Evolutionary conservation across 176 grass and related monocot species (phyloP).

Genomic region (Oropetium thomaeum): DNA sequence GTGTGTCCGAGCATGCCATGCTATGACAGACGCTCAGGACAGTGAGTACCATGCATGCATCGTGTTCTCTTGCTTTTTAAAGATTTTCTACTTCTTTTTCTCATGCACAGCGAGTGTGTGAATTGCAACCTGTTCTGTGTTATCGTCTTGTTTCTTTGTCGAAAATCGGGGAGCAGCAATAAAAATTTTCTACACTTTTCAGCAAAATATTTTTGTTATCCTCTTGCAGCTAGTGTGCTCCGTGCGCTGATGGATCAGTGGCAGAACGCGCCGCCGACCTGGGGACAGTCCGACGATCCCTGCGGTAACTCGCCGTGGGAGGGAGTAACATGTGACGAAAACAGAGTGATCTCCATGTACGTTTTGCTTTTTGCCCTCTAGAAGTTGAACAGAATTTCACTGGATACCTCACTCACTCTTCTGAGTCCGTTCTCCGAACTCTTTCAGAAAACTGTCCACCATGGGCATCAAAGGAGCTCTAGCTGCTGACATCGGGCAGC

Average conservation of each 20-base stretch:
- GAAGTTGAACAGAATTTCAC: not conserved
- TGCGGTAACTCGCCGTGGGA: conserved; percentile 76
- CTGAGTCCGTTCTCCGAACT: not conserved
- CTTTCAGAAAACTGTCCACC: conserved; percentile 75
- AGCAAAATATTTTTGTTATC: not conserved
- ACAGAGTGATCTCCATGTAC: conserved; percentile 72
- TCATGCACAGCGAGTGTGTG: not conserved
- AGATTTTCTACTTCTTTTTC: not conserved
- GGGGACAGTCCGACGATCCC: conserved; percentile 74
- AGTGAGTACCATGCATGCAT: conserved; percentile 44
- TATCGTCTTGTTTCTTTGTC: not conserved
- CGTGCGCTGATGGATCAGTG: conserved; percentile 68
- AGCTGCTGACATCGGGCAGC: conserved; percentile 68
- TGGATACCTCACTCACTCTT: not conserved
- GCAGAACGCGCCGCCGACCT: conserved; percentile 68
- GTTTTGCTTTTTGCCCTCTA: not conserved
- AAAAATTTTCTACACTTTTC: not conserved
- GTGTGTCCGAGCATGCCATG: conserved; percentile 32
- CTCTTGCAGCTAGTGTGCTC: conserved; percentile 61
- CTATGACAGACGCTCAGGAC: conserved; percentile 56
- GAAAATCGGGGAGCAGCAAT: not conserved
- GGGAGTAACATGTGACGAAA: conserved; percentile 53
- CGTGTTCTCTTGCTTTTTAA: not conserved
- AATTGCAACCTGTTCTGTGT: not conserved
- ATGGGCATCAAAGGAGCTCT: conserved; percentile 78